Evolutionary conservation across 1,139 yeast species (phyloP).

Genomic region (Diutina catenulata): DNA sequence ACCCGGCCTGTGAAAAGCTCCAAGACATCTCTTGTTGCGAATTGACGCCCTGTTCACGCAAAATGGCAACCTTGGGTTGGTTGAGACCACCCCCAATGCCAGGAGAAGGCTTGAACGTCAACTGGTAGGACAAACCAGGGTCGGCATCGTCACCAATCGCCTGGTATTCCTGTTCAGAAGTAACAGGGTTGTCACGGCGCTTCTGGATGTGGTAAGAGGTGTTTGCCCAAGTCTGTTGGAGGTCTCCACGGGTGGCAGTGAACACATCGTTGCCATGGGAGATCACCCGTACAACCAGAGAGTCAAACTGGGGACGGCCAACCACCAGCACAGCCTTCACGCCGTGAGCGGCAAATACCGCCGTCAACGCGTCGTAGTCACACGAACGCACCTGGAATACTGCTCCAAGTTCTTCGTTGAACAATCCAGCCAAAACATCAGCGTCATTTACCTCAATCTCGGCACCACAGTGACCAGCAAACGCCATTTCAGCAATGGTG

Average conservation of each 20-base stretch:
- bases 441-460: constrained; percentile 33
- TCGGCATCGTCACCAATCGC: constrained; percentile 67
- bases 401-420: constrained; percentile 93
- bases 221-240: constrained; percentile 79
- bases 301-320: constrained; percentile 44
- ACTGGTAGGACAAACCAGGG: constrained; percentile 80
- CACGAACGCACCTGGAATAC: constrained; percentile 73
- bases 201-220: constrained; percentile 88
- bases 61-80: constrained; percentile 80
- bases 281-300: constrained; percentile 36
- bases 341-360: constrained; percentile 44
- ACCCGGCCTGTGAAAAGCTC: constrained; percentile 93
- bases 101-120: constrained; percentile 40
- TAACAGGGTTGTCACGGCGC: constrained; percentile 85
- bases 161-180: constrained; percentile 79
- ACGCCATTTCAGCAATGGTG: constrained; percentile 89
- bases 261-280: constrained; percentile 33
- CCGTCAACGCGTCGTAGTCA: constrained; percentile 42
- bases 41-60: constrained; percentile 98
- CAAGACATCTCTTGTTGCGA: constrained; percentile 99
- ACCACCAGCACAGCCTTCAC: constrained; percentile 46
- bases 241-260: constrained; percentile 47
- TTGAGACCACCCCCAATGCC: constrained; percentile 6
- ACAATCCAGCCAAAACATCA: constrained; percentile 41
- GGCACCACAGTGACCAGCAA: constrained; percentile 83